Base-by-base conservation (phyloP, 495 filamentous ascomycete species). In the Sabuloglossum arenarium region DNA sequence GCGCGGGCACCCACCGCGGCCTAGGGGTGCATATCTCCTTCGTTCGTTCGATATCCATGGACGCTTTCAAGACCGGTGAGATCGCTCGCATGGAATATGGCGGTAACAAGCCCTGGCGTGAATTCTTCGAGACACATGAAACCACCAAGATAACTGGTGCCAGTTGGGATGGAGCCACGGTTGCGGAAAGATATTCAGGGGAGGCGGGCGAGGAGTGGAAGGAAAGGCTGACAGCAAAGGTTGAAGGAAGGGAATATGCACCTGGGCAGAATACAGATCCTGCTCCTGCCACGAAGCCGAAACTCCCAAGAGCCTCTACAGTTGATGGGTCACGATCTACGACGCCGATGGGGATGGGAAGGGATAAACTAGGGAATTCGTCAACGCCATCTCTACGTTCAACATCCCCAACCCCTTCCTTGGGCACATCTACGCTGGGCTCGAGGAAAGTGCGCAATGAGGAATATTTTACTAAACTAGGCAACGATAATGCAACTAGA, bases 21-120 rank as follows among this genome's bases (percentile, higher is more conserved):
- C 78, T 98, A 16, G 91, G 91, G 54, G 91, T 98, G 28, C 91
- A 98, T 73, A 94, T 98, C 64, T 95, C 88, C 64, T 98, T 98
- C 70, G 87, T 98, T 55, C 84, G 91, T 59, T 86, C 80, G 58
- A 87, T 97, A 60, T 93, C 85, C 49, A 98, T 98, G 91, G 91
- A 98, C 73, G 84, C 85, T 57, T 96, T 98, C 72, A 98, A 98
- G 66, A 77, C 77, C 59, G 72, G 73, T 56, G 88, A 94, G 65
- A 85, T 94, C 58, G 76, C 80, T 66, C 81, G 88, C 60, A 94
- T 96, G 88, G 75, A 85, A 27, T 68, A 79, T 12, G 88, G 88
- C 23, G 88, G 88, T 47, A 96, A 96, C 67, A 79, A 81, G 39
- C 73, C 75, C n/a, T 96, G 88, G 86, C 79, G 77, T 56, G 66